Conservation (phyloP, 2,329 filamentous ascomycete genomes). For the Neurospora sp. region DNA sequence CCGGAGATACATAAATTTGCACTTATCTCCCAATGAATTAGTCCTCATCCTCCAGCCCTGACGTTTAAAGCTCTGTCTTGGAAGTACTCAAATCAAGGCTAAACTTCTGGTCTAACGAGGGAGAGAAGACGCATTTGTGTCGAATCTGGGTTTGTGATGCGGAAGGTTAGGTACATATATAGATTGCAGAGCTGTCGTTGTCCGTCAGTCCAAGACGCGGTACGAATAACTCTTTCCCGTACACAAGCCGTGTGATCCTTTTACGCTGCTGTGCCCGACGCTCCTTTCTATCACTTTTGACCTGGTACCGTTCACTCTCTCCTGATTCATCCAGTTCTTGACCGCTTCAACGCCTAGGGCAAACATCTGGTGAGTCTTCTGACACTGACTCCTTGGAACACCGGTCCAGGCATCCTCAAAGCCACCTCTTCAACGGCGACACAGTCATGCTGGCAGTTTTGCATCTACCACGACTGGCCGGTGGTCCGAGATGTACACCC, state of each 20-base stretch:
- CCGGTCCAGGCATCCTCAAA: neutral
- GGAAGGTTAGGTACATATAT: neutral
- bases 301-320: neutral
- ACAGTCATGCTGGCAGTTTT: neutral
- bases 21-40: neutral
- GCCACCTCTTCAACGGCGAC: neutral
- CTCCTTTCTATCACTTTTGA: neutral
- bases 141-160: neutral
- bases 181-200: neutral
- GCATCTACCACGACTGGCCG: conserved; percentile 41
- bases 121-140: neutral
- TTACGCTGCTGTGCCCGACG: neutral
- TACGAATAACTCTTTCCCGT: neutral
- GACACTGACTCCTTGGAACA: neutral
- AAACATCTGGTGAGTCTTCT: neutral
- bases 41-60: neutral
- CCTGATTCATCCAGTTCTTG: neutral
- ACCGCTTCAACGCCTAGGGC: neutral
- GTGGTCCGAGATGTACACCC: conserved; percentile 55
- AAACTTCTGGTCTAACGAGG: neutral
- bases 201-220: neutral
- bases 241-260: neutral
- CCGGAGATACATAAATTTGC: neutral
- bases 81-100: too few species aligned
- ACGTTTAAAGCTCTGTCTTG: neutral